A percentile compares a stretch with the other conserved stretches of the same genome.
Conservation (phyloP, 805 yeast genomes). For the Sporopachydermia lactativora region DNA sequence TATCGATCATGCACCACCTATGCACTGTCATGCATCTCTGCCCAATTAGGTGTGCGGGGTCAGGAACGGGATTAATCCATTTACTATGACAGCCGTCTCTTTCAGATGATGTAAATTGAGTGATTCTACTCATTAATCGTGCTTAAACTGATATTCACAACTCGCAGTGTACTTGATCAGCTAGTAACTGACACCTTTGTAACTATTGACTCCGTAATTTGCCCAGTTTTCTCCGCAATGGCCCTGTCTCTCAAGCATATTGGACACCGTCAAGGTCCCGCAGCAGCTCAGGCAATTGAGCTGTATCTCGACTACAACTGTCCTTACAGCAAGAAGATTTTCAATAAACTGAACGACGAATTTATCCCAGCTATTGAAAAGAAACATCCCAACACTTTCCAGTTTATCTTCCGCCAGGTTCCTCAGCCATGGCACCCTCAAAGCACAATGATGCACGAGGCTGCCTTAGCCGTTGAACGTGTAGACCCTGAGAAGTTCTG, state of each 20-base stretch:
- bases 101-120: no score
- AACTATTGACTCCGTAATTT: no score
- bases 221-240: not conserved
- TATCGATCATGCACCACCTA: no score
- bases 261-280: constrained; percentile 11
- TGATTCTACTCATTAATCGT: no score
- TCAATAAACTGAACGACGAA: constrained; percentile 34
- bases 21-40: no score
- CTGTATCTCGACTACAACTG: constrained; percentile 66
- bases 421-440: constrained; percentile 90
- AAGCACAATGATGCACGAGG: constrained; percentile 55
- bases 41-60: no score
- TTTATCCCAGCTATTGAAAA: constrained; percentile 38
- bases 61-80: no score
- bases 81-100: no score
- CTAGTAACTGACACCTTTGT: no score
- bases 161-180: no score
- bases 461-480: constrained; percentile 43
- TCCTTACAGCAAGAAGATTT: constrained; percentile 57
- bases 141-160: no score
- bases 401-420: constrained; percentile 53
- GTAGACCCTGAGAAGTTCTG: constrained; percentile 40
- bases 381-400: constrained; percentile 34
- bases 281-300: constrained; percentile 32
- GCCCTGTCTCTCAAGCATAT: constrained; percentile 1